Evolutionary conservation across 768 basidiomycete species (phyloP).

Genomic region (Russula sp.): DNA sequence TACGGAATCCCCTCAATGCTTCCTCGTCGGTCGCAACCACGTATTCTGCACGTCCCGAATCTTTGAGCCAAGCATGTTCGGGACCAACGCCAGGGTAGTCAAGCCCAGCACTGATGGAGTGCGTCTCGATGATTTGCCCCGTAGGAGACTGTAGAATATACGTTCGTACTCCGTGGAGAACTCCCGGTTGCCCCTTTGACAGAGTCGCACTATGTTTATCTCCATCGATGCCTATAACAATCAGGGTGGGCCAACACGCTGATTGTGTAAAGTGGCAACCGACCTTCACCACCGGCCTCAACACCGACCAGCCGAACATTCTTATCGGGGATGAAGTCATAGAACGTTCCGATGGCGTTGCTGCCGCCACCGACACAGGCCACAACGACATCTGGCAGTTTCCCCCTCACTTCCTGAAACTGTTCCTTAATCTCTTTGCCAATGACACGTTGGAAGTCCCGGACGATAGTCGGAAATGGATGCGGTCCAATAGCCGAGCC

Average conservation of each 20-base stretch:
- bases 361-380: slow-evolving; percentile 98
- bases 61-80: slow-evolving; percentile 97
- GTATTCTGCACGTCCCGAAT: slow-evolving; percentile 91
- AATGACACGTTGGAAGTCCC: slow-evolving; percentile 96
- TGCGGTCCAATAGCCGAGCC: slow-evolving; percentile 98
- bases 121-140: slow-evolving; percentile 96
- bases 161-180: slow-evolving; percentile 93
- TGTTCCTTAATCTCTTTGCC: slow-evolving; percentile 93
- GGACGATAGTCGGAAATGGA: slow-evolving; percentile 98
- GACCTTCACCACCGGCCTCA: slow-evolving; percentile 96
- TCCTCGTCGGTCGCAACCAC: slow-evolving; percentile 92
- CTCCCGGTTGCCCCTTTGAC: slow-evolving; percentile 86
- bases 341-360: slow-evolving; percentile 97
- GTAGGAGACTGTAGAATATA: slow-evolving; percentile 86
- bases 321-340: slow-evolving; percentile 91
- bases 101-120: slow-evolving; percentile 93
- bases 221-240: slow-evolving; percentile 66
- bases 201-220: slow-evolving; percentile 91
- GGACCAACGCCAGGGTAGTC: slow-evolving; percentile 98
- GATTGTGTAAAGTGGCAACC: slow-evolving; percentile 24
- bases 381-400: slow-evolving; percentile 90
- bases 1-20: slow-evolving; percentile 86
- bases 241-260: background rate
- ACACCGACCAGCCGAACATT: slow-evolving; percentile 86
- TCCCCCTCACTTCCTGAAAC: slow-evolving; percentile 64